Base-by-base conservation (phyloP, 2,329 filamentous ascomycete genomes). In the Trichoderma hamatum region DNA sequence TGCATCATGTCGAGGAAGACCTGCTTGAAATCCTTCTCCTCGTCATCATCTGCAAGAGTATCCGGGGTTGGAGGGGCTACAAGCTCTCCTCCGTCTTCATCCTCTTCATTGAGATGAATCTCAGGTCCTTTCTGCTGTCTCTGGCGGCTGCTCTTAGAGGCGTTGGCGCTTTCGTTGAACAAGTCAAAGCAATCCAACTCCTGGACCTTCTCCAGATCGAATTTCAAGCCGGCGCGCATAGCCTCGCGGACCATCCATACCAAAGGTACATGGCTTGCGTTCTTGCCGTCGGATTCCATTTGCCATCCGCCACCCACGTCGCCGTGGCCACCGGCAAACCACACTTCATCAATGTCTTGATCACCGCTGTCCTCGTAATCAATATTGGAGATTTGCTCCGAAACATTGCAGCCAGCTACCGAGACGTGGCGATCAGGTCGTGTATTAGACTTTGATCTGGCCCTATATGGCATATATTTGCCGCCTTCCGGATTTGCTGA, bases 221-320 rank as follows among this genome's bases (percentile, higher is more conserved):
- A 93, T 0, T 83, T 81, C 19, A 95, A 84, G 0, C 92, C 92
- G 0, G 92, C 91, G 56, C 79, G 80, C 72, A 84, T 84, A 3
- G 84, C 84, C 67, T 86, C 84, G 32, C 84, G 80, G 0, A 92
- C 86, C 85, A 93, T 92, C 86, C 90, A 92, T 0, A 89, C 85
- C 2, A 92, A 82, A 0, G 90, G 89, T 1, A 89, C 84, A 73
- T 92, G 90, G 72, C 89, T 91, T 28, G 91, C 82, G 9, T 89
- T 84, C 75, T 92, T 91, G 28, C 82, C 84, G 1, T 82, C 82
- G 0, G 82, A 77, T 0, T 87, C 80, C 4, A 85, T 80, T 61
- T 87, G 86, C 92, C 91, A 94, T 0, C 92, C 92, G 11, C 92
- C 92, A 1, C 92, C 92, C 34, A 94, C 88, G 71, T 95, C 92